A percentile compares a stretch with the other conserved stretches of the same genome.
Evolutionary conservation across 169 alveolate genomes (phyloP).

Genomic region (Plasmodium coatneyi): DNA sequence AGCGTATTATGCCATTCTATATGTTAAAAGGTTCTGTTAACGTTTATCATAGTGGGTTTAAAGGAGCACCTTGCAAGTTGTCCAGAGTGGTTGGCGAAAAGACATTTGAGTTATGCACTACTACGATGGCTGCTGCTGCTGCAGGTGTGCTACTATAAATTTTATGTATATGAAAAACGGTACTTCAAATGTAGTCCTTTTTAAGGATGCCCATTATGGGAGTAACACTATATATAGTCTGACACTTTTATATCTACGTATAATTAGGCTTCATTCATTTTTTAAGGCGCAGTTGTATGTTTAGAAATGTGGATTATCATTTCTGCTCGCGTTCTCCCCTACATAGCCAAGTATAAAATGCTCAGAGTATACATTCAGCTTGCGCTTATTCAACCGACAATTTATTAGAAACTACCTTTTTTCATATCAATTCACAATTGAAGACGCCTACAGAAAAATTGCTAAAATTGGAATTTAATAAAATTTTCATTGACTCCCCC

Average conservation of each 20-base stretch:
- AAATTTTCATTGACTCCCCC: neutral
- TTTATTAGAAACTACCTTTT: neutral
- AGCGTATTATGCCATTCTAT: neutral
- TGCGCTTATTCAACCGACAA: neutral
- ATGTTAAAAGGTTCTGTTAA: neutral
- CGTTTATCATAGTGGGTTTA: neutral
- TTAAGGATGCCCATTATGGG: neutral
- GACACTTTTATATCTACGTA: neutral
- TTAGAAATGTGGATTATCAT: neutral
- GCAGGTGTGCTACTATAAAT: neutral
- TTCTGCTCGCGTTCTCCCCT: neutral
- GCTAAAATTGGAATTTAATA: neutral
- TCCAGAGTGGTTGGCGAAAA: neutral
- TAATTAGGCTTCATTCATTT: neutral
- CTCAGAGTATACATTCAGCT: neutral
- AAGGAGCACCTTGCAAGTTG: neutral
- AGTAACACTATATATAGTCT: neutral
- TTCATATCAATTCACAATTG: neutral
- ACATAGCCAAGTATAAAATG: neutral
- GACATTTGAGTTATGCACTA: neutral
- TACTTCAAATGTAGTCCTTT: neutral
- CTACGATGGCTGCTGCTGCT: neutral
- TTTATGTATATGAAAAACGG: neutral
- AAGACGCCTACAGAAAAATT: neutral
- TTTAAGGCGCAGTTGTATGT: neutral